Evolutionary conservation across 805 yeast species (phyloP).

Genomic region (Sporopachydermia quercuum): DNA sequence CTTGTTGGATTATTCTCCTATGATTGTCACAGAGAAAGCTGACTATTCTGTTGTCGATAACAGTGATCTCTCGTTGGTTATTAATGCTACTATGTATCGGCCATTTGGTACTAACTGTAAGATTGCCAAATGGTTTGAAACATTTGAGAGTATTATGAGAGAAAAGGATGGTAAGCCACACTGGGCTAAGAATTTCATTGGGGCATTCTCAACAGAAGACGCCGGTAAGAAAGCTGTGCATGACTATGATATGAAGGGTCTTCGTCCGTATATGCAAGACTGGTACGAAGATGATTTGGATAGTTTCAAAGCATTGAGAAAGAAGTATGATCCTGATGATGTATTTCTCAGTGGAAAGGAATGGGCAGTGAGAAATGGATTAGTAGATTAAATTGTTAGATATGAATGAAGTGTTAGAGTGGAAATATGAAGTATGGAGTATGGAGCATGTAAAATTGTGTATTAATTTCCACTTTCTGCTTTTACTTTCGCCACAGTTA

Average conservation of each 20-base stretch:
- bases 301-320: slow-evolving; percentile 48
- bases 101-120: slow-evolving; percentile 74
- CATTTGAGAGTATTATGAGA: slow-evolving; percentile 66
- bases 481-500: no score
- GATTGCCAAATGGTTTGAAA: slow-evolving; percentile 64
- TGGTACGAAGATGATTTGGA: slow-evolving; percentile 70
- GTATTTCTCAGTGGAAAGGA: slow-evolving; percentile 62
- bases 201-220: slow-evolving; percentile 29
- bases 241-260: slow-evolving; percentile 70
- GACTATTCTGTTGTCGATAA: slow-evolving; percentile 42
- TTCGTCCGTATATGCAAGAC: slow-evolving; percentile 46
- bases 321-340: slow-evolving; percentile 63
- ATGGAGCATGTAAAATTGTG: no score
- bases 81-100: slow-evolving; percentile 91
- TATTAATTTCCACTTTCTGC: no score
- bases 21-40: slow-evolving; percentile 19
- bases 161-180: slow-evolving; percentile 89
- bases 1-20: slow-evolving; percentile 65
- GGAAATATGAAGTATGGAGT: no score
- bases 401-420: slow-evolving; percentile 5
- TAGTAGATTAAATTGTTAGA: slow-evolving; percentile 22
- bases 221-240: slow-evolving; percentile 17
- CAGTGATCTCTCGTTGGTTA: slow-evolving; percentile 67
- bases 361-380: slow-evolving; percentile 78
- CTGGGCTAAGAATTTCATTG: slow-evolving; percentile 94